Conservation (phyloP, 768 basidiomycete genomes). For the Pleurotus cornucopiae region DNA sequence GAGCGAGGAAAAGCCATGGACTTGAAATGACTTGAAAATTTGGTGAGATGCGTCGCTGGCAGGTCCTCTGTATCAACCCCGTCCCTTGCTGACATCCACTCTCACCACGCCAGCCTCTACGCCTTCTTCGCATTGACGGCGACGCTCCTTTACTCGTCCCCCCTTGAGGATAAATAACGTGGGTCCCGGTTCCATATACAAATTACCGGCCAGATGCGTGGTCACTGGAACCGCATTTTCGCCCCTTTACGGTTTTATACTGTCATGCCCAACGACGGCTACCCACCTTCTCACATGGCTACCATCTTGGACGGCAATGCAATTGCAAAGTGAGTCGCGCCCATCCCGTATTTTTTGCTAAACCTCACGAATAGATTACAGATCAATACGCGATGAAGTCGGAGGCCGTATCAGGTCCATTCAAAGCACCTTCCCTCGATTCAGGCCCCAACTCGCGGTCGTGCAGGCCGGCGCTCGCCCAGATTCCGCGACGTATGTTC, state of each 20-base stretch:
- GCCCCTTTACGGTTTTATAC: constrained; percentile 6
- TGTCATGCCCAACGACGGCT: not conserved
- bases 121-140: not conserved
- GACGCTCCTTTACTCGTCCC: constrained; percentile 8
- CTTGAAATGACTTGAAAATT: not conserved
- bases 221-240: constrained; percentile 1
- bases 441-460: constrained; percentile 87
- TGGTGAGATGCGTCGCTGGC: constrained; percentile 6
- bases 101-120: constrained; percentile 10
- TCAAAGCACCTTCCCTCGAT: constrained; percentile 74
- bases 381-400: constrained; percentile 77
- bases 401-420: constrained; percentile 62
- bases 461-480: constrained; percentile 91
- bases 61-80: not conserved
- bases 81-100: not conserved
- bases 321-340: constrained; percentile 68
- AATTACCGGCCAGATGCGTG: constrained; percentile 8
- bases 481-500: constrained; percentile 89
- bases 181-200: constrained; percentile 2
- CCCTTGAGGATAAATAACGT: constrained; percentile 6
- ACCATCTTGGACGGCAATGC: constrained; percentile 79
- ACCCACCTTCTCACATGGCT: constrained; percentile 18
- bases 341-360: not conserved
- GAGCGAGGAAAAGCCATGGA: not conserved
- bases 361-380: constrained; percentile 25